A percentile compares a stretch with the other conserved stretches of the same genome.
Conservation (phyloP, 805 yeast genomes). For the Diddensiella transvaalensis region DNA sequence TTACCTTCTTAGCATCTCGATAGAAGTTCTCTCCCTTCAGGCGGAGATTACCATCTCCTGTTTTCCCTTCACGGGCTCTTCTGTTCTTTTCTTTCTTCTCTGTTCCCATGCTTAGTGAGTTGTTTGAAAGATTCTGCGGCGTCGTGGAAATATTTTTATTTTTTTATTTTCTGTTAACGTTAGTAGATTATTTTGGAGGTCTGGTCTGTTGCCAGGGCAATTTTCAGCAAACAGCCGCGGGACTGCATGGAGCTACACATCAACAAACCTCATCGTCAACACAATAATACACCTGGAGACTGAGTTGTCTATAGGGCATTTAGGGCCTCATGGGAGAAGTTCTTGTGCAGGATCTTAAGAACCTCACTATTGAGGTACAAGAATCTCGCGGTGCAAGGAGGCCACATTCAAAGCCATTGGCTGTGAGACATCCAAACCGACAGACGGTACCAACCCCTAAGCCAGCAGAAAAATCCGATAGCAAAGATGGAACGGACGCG, state of each 20-base stretch:
- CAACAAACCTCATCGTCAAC: neutral
- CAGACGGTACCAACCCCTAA: neutral
- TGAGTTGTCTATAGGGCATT: no score
- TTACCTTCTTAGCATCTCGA: constrained; percentile 85
- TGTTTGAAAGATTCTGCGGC: no score
- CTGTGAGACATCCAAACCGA: neutral
- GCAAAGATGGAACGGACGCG: neutral
- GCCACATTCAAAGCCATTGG: neutral
- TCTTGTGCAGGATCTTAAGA: neutral
- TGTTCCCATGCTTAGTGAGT: constrained; percentile 89
- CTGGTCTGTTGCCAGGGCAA: no score
- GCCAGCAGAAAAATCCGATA: neutral
- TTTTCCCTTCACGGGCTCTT: constrained; percentile 75
- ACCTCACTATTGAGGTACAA: neutral
- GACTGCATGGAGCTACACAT: no score
- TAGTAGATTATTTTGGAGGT: neutral
- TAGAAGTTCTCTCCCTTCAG: constrained; percentile 97
- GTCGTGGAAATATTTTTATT: no score
- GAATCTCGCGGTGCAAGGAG: neutral
- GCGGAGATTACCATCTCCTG: constrained; percentile 84
- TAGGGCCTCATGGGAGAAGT: neutral
- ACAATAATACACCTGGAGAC: no score
- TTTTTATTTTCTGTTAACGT: neutral
- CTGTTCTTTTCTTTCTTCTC: constrained; percentile 88
- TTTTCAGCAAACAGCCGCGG: no score